phyloP scores from a whole-genome alignment of 192 early-diverging fungal species.

The Coemansia sp. region DNA sequence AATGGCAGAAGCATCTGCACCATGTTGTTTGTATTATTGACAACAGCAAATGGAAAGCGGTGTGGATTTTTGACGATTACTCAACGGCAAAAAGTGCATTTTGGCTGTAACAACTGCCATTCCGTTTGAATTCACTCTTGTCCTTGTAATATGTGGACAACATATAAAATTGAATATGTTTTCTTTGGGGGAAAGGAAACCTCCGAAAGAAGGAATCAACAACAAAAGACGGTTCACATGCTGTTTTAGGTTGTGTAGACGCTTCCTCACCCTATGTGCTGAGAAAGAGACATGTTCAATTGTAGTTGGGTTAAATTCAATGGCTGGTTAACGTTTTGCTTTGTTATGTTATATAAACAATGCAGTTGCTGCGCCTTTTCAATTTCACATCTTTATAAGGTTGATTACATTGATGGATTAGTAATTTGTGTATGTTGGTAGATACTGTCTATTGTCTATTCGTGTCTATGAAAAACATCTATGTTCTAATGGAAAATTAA shows the following conservation, averaged over 20 bases:
- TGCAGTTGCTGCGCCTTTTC: slow-evolving; percentile 1
- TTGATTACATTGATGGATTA: too few relatives aligned
- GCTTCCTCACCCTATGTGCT: too few relatives aligned
- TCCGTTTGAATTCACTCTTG: not conserved
- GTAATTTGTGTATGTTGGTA: too few relatives aligned
- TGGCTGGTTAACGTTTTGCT: not conserved
- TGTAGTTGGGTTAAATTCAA: not conserved
- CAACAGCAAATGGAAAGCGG: not conserved
- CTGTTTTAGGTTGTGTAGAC: not conserved
- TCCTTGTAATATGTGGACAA: not conserved
- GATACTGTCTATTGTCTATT: too few relatives aligned
- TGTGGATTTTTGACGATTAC: not conserved
- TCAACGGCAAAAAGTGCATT: not conserved
- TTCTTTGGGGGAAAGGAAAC: not conserved
- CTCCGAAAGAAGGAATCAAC: not conserved
- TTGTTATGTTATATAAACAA: not conserved
- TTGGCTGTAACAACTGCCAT: not conserved
- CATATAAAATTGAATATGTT: not conserved
- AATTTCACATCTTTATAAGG: not conserved
- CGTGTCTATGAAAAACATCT: too few relatives aligned
- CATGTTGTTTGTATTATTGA: not conserved
- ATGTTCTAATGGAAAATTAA: too few relatives aligned
- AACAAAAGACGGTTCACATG: not conserved
- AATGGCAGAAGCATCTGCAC: not conserved
- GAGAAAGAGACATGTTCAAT: too few relatives aligned